Base-by-base conservation (phyloP, 2,329 filamentous ascomycete genomes). In the Aspergillus sp. region DNA sequence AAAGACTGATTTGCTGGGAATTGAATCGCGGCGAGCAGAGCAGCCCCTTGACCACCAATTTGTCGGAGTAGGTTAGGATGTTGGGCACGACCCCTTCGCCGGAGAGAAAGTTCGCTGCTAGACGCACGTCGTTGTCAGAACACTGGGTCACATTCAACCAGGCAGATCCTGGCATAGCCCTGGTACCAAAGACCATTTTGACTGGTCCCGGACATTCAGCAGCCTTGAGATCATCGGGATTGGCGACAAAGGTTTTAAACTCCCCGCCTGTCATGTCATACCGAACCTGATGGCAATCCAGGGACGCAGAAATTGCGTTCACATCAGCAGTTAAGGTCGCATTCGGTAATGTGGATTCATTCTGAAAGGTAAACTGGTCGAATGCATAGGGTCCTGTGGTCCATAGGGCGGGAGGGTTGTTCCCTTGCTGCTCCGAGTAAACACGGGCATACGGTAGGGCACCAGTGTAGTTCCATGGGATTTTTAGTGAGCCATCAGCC, bases 391-490 rank as follows among this genome's bases (percentile, higher is more conserved):
- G 26, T 19, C 14, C 36, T 14, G 47, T 33, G 20, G 36, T 43
- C 47, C 47, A 49, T 14, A 43, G 36, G 11, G 36, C 11, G 14
- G 20, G 47, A 33, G 36, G 36, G 19, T 14, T 38, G 22, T 38
- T 40, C 17, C 20, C 19, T 19, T 16, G 20, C 20, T 38, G 36
- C 38, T 49, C 36, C 19, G 47, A 49, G 16, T 26, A 26, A 7
- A 33, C 47, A 13, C 38, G 47, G 8, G 47, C 47, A 26, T 49
- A 49, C 10, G 47, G 47, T 38, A 43, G 14, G 20, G 16, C 14
- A 4, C 47, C 47, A 17, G 47, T 49, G 36, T 26, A 32, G 13
- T 49, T 49, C 47, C 22, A 43, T 10, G 47, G 47, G 4, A 49
- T 32, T 3, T 36, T 49, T 2, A 49, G 32, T 2, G 22, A 33